Percentiles rank a stretch among this genome's conserved stretches.
Conservation (phyloP, 345 rosid species). For the Populus nigra region DNA sequence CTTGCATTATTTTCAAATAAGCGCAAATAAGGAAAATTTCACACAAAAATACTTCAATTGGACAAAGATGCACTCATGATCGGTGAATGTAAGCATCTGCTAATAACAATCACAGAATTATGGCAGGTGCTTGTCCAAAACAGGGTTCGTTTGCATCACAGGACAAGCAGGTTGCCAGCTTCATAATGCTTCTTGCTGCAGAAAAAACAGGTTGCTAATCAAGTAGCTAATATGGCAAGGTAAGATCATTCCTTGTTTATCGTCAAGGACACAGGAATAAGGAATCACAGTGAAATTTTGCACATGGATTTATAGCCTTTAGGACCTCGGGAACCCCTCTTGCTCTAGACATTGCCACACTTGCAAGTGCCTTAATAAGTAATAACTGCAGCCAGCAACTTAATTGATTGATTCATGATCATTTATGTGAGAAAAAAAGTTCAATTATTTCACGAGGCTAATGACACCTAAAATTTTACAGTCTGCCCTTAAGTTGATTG, state of each 20-base stretch:
- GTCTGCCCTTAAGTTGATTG: not conserved
- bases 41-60: not conserved
- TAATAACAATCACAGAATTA: not conserved
- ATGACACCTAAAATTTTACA: not conserved
- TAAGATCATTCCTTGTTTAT: not conserved
- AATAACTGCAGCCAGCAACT: not conserved
- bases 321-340: not conserved
- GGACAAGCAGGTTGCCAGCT: not conserved
- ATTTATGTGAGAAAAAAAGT: not conserved
- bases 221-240: not conserved
- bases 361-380: not conserved
- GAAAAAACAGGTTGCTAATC: constrained; percentile 1
- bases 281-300: not conserved
- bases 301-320: not conserved
- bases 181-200: not conserved
- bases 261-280: not conserved
- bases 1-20: too few species aligned
- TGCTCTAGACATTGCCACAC: not conserved
- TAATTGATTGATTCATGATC: not conserved
- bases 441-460: not conserved
- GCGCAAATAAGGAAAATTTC: too few species aligned
- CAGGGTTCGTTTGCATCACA: not conserved
- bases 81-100: not conserved
- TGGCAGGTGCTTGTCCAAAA: not conserved
- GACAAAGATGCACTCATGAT: not conserved